phyloP scores from a whole-genome alignment of 495 filamentous ascomycete genomes.

The Neurospora hispaniola region DNA sequence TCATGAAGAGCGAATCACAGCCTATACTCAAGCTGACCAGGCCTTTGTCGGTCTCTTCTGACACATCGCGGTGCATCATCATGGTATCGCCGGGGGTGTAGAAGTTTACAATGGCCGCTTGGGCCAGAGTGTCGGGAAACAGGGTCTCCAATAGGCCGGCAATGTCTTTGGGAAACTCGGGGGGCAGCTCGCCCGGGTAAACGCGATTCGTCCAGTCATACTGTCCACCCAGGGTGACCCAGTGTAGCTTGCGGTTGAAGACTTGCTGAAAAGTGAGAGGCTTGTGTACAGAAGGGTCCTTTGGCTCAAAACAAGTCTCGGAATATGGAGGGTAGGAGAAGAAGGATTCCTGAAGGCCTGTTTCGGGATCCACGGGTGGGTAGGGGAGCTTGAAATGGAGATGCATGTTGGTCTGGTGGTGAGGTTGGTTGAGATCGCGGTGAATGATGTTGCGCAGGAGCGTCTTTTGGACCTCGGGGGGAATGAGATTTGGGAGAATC shows the following conservation, averaged over 20 bases:
- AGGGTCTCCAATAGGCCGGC: conserved; percentile 48
- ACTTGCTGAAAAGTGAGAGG: conserved; percentile 53
- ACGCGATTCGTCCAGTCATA: conserved; percentile 86
- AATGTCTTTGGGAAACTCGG: conserved; percentile 65
- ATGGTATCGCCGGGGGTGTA: conserved; percentile 83
- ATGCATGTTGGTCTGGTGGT: conserved; percentile 79
- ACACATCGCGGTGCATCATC: conserved; percentile 82
- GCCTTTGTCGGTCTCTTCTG: conserved; percentile 62
- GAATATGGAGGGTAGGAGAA: conserved; percentile 32
- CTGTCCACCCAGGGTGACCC: conserved; percentile 87
- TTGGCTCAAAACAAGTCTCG: conserved; percentile 44
- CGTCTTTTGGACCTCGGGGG: conserved; percentile 51
- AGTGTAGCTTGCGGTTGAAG: conserved; percentile 69
- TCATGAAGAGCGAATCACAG: conserved; percentile 77
- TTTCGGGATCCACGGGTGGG: conserved; percentile 23
- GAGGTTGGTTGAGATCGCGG: conserved; percentile 62
- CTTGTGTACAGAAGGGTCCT: conserved; percentile 56
- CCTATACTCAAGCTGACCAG: conserved; percentile 80
- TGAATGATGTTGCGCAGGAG: conserved; percentile 65
- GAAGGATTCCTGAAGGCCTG: conserved; percentile 25
- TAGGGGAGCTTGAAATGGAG: conserved; percentile 72
- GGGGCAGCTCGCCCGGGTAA: conserved; percentile 59
- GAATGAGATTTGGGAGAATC: conserved; percentile 63
- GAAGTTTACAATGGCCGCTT: conserved; percentile 87
- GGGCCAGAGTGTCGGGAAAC: conserved; percentile 61